Evolutionary conservation across 2,329 filamentous ascomycete genomes (phyloP).

Genomic region (Aspergillus sp.): DNA sequence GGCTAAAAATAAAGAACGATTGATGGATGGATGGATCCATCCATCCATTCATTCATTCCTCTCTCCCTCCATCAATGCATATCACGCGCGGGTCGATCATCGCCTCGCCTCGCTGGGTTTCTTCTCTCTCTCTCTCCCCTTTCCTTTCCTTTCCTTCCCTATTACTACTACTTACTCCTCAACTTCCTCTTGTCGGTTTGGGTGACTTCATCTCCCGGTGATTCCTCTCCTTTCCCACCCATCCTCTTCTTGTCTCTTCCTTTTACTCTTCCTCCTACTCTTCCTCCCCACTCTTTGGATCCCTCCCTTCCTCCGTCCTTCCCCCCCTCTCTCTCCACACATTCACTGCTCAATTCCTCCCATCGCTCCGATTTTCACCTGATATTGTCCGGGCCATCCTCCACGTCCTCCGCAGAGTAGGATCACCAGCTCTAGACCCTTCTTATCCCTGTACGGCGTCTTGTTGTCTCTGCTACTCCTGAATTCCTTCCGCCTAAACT

Average conservation of each 20-base stretch:
- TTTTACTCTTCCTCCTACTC: background rate
- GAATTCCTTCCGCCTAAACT: constrained; percentile 5
- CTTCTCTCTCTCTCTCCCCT: background rate
- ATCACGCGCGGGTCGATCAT: constrained; percentile 4
- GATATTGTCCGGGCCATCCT: background rate
- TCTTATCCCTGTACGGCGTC: background rate
- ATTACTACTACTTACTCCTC: no score
- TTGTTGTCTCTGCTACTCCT: background rate
- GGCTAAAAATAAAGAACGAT: constrained; percentile 22
- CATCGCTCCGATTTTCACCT: background rate
- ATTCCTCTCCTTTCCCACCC: background rate
- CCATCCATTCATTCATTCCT: background rate
- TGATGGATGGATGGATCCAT: background rate
- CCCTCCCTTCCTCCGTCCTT: background rate
- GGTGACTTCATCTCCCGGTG: no score
- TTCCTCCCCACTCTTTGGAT: background rate
- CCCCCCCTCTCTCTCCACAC: constrained; percentile 1
- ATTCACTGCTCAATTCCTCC: constrained; percentile 12
- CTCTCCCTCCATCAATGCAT: background rate
- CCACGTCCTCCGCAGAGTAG: background rate
- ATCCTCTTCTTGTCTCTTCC: background rate
- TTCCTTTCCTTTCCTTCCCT: background rate
- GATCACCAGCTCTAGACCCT: background rate
- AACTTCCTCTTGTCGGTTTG: no score
- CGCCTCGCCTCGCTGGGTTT: background rate